Evolutionary conservation across 1,284 basidiomycete genomes (phyloP).

Genomic region (Trichosporon coremiiforme): DNA sequence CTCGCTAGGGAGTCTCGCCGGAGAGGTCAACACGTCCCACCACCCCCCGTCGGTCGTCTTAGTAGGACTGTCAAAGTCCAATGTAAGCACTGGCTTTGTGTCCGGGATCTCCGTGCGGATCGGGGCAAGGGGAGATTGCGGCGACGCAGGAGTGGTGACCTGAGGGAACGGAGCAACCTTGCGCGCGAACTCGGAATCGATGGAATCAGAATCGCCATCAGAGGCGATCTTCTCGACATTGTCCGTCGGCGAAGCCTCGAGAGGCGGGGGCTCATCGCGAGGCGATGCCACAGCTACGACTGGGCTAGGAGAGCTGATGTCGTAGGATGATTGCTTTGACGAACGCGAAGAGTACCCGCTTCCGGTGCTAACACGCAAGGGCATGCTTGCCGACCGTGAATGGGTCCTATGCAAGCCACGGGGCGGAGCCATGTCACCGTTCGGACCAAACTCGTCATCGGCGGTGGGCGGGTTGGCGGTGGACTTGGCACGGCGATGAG

Average conservation of each 20-base stretch:
- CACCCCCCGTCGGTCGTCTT: slow-evolving; percentile 21
- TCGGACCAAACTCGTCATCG: slow-evolving; percentile 1
- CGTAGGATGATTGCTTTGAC: background rate
- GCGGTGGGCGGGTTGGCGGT: slow-evolving; percentile 21
- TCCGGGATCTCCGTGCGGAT: too few species aligned
- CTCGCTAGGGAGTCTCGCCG: background rate
- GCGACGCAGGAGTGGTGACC: background rate
- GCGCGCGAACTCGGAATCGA: slow-evolving; percentile 20
- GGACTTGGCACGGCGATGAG: slow-evolving; percentile 42
- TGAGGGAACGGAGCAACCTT: slow-evolving; percentile 18
- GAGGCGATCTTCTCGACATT: slow-evolving; percentile 26
- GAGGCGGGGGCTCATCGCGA: background rate
- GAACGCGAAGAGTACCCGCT: slow-evolving; percentile 5
- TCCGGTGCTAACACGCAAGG: slow-evolving; percentile 27
- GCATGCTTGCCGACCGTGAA: slow-evolving; percentile 44
- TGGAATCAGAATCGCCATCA: slow-evolving; percentile 24
- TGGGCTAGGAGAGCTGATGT: slow-evolving; percentile 2
- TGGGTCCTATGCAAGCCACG: slow-evolving; percentile 30
- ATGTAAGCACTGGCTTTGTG: background rate
- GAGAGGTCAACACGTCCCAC: slow-evolving; percentile 29
- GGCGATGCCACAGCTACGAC: background rate
- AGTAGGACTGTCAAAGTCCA: slow-evolving; percentile 1
- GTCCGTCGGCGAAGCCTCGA: background rate
- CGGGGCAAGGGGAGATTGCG: background rate
- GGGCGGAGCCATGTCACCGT: background rate